Base-by-base conservation (phyloP, 2,329 filamentous ascomycete genomes). In the Parafenestella ontariensis region DNA sequence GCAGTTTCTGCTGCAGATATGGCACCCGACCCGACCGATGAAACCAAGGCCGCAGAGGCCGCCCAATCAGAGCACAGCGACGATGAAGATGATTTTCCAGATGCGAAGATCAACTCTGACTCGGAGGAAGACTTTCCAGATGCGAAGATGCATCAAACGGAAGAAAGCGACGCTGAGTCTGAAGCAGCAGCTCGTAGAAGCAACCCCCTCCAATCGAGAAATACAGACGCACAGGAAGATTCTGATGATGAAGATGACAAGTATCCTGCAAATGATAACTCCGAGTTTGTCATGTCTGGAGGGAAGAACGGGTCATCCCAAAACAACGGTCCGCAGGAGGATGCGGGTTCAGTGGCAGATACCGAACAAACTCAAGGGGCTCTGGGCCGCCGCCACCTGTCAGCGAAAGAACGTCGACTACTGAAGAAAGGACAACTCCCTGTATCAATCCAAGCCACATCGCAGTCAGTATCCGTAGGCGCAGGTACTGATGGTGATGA, bases 51-150 rank as follows among this genome's bases (percentile, higher is more conserved):
- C 15, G 62, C 39, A 57, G 72, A 56, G 9, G 48, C 51, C 13
- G 42, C 46, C 15, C 64, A 66, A 15, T 66, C 69, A 26, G 63
- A 65, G n/a, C 68, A 68, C 17, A 70, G 66, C 9, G 69, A 80
- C 34, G 76, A 77, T 6, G 76, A 82, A 23, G 78, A 81, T 9
- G 75, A 76, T 21, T 82, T 80, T 36, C 79, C 77, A 2, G 81
- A 81, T 64, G 74, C 73, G 8, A 76, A 73, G 49, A 65, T 74
- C 33, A 66, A 61, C 1, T 72, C 70, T 11, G 71, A 73, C 17
- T 74, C 71, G 3, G 76, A 82, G 26, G 78, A 82, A 7, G 76
- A 76, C 33, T 82, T 81, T 42, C 79, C 77, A 1, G 81, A 81
- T 63, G 71, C 72, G 5, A 75, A 70, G 46, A 59, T 75, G 45